Percentiles rank a stretch among this genome's conserved stretches.
These are phyloP conservation scores for Fragilaria crotonensis DNA, from an alignment of 108 stramenopile genomes.

Conservation along the genomic window DNA sequence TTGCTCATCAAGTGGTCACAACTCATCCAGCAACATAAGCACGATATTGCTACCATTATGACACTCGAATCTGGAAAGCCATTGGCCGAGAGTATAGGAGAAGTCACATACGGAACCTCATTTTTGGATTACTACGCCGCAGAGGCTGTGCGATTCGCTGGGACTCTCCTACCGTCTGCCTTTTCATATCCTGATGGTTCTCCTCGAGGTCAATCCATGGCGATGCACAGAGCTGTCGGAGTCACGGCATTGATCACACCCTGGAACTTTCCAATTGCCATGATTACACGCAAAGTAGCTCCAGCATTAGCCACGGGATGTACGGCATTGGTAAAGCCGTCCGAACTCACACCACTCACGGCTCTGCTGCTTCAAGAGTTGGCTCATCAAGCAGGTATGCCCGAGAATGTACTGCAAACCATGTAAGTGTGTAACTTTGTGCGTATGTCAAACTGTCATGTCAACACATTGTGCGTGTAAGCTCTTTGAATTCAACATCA, in stretches of 20 bases:
- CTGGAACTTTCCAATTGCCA: slow-evolving; percentile 97
- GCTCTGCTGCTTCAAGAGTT: slow-evolving; percentile 69
- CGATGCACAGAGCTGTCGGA: slow-evolving; percentile 84
- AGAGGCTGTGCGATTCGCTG: slow-evolving; percentile 81
- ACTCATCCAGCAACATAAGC: slow-evolving; percentile 34
- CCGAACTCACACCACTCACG: slow-evolving; percentile 80
- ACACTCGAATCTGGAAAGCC: slow-evolving; percentile 96
- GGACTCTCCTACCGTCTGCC: slow-evolving; percentile 53
- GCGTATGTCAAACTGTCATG: too few species aligned
- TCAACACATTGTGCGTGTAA: too few species aligned
- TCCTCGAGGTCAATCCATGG: slow-evolving; percentile 64
- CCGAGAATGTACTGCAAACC: slow-evolving; percentile 62
- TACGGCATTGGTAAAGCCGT: slow-evolving; percentile 85
- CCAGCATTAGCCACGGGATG: slow-evolving; percentile 91
- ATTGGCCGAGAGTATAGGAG: slow-evolving; percentile 75
- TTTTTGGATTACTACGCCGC: slow-evolving; percentile 89
- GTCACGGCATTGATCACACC: slow-evolving; percentile 82
- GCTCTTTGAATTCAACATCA: too few species aligned
- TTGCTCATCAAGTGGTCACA: slow-evolving; percentile 45
- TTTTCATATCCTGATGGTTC: slow-evolving; percentile 27
- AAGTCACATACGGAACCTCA: slow-evolving; percentile 73
- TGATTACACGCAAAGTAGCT: slow-evolving; percentile 92
- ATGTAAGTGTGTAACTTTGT: slow-evolving; percentile 18
- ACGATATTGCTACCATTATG: slow-evolving; percentile 74
- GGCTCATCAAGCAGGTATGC: slow-evolving; percentile 73